phyloP scores from a whole-genome alignment of 2,329 filamentous ascomycete species.

The Botrytis hyacinthi region DNA sequence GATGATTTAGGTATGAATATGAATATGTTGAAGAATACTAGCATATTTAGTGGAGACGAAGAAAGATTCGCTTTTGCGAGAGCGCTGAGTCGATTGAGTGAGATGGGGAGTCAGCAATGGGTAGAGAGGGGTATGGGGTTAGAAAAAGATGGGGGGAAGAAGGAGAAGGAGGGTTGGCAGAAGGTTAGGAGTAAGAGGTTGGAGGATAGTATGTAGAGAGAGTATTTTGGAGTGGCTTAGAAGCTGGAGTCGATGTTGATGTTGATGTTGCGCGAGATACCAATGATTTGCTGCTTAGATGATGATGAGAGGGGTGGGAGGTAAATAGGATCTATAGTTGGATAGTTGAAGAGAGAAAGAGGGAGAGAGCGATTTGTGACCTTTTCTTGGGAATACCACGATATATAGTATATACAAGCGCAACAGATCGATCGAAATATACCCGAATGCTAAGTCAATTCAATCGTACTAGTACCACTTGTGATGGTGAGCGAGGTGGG shows the following conservation, averaged over 20 bases:
- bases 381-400: background rate
- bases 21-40: conserved; percentile 77
- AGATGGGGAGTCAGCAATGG: conserved; percentile 96
- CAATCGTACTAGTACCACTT: background rate
- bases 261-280: background rate
- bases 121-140: conserved; percentile 70
- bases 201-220: conserved; percentile 44
- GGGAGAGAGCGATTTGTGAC: background rate
- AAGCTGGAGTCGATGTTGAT: background rate
- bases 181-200: conserved; percentile 49
- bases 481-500: too few species aligned
- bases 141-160: conserved; percentile 43
- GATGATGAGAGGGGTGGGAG: background rate
- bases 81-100: conserved; percentile 76
- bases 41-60: conserved; percentile 90
- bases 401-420: background rate
- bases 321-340: background rate
- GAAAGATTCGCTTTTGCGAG: conserved; percentile 95
- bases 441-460: background rate
- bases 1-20: conserved; percentile 86
- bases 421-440: background rate
- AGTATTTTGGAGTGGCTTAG: too few species aligned
- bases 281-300: background rate
- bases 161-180: conserved; percentile 48
- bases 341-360: background rate